These are phyloP conservation scores for Mrakia frigida DNA, from an alignment of 768 basidiomycete species.

Conservation along the genomic window DNA sequence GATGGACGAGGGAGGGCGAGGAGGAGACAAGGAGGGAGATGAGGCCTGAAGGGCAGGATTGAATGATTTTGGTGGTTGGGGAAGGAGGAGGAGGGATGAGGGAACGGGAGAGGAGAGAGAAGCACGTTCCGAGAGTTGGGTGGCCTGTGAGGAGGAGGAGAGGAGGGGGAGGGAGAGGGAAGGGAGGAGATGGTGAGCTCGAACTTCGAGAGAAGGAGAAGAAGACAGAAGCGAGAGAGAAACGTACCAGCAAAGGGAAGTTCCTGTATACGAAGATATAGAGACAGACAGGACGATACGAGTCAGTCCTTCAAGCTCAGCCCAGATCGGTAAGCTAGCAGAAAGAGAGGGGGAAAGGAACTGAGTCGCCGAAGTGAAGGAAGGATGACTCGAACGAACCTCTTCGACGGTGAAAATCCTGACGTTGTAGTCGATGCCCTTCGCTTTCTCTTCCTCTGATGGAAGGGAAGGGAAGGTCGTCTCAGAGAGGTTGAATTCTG, in stretches of 20 bases:
- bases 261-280: not conserved
- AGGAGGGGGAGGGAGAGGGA: not conserved
- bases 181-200: not conserved
- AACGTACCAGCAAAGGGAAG: not conserved
- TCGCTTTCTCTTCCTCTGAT: not conserved
- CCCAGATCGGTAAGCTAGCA: too few species aligned
- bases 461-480: conserved; percentile 6
- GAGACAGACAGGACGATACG: not conserved
- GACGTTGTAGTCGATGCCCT: not conserved
- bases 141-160: not conserved
- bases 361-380: not conserved
- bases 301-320: too few species aligned
- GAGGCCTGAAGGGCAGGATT: not conserved
- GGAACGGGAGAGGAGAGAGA: conserved; percentile 4
- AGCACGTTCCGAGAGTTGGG: not conserved
- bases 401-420: not conserved
- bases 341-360: not conserved
- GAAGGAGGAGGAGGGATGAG: not conserved
- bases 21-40: not conserved
- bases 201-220: not conserved
- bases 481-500: conserved; percentile 26
- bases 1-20: not conserved
- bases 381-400: not conserved
- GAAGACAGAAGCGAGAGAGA: not conserved
- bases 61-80: not conserved